These are phyloP conservation scores for Rhodotorula sp. DNA, from an alignment of 1,284 basidiomycete species.

Conservation along the genomic window DNA sequence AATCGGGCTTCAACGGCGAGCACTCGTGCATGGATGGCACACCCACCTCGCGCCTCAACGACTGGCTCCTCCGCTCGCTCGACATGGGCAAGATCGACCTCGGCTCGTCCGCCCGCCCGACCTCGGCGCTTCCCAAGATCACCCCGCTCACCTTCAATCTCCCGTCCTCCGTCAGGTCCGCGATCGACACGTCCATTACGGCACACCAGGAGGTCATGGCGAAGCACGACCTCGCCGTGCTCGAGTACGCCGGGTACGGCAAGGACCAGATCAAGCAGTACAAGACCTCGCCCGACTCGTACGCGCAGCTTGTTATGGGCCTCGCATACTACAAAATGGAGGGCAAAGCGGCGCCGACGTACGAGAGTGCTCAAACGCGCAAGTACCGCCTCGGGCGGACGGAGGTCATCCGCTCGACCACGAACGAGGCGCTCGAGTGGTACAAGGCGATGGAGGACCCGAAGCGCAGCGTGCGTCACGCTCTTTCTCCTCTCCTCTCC, in stretches of 20 bases:
- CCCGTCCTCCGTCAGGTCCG: constrained; percentile 57
- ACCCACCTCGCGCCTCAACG: constrained; percentile 90
- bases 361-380: constrained; percentile 92
- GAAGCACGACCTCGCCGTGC: constrained; percentile 77
- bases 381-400: constrained; percentile 90
- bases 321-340: constrained; percentile 89
- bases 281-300: constrained; percentile 89
- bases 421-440: constrained; percentile 81
- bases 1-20: constrained; percentile 74
- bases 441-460: constrained; percentile 81
- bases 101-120: constrained; percentile 56
- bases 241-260: constrained; percentile 90
- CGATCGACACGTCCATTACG: constrained; percentile 60
- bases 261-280: constrained; percentile 83
- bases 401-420: constrained; percentile 87
- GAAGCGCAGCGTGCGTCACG: constrained; percentile 56
- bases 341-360: constrained; percentile 74
- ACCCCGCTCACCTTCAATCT: constrained; percentile 73
- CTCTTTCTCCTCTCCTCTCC: not conserved
- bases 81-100: constrained; percentile 75
- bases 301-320: constrained; percentile 94
- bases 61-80: constrained; percentile 82
- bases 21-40: constrained; percentile 97
- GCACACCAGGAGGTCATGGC: constrained; percentile 77
- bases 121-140: constrained; percentile 61